phyloP scores from a whole-genome alignment of 2,329 filamentous ascomycete species.

The Scytalidium lignicola region DNA sequence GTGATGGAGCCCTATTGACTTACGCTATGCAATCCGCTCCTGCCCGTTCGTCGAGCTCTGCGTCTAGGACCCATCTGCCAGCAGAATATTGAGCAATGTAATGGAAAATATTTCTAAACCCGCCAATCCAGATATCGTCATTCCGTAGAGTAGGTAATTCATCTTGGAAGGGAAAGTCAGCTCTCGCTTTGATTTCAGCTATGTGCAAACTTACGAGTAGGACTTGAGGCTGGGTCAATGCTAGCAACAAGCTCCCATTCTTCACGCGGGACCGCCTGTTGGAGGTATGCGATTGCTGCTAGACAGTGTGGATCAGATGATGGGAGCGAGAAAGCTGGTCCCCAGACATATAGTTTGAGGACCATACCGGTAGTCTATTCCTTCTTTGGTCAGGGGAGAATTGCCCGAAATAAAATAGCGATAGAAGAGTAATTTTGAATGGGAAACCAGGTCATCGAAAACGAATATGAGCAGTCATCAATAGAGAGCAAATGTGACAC shows the following conservation, averaged over 20 bases:
- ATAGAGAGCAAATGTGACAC: too few relatives aligned
- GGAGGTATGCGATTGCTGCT: constrained; percentile 73
- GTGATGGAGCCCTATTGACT: constrained; percentile 13
- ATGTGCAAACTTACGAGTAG: constrained; percentile 55
- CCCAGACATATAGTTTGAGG: constrained; percentile 82
- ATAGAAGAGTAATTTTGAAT: background rate
- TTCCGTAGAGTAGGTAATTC: constrained; percentile 54
- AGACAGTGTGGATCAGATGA: constrained; percentile 91
- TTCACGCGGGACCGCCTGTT: constrained; percentile 50
- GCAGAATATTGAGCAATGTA: constrained; percentile 38
- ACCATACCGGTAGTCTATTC: constrained; percentile 29
- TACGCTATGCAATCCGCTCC: constrained; percentile 46
- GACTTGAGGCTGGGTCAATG: constrained; percentile 66
- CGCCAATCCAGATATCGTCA: constrained; percentile 45
- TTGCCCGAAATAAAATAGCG: background rate
- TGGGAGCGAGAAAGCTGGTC: constrained; percentile 79
- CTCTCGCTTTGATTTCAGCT: background rate
- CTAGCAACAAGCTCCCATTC: constrained; percentile 69
- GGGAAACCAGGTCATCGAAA: background rate
- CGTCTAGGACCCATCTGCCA: constrained; percentile 43
- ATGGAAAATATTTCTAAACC: constrained; percentile 48
- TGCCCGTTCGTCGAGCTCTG: constrained; percentile 33
- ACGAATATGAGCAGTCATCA: too few relatives aligned
- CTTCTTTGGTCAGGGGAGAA: background rate
- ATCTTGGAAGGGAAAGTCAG: constrained; percentile 31